Percentiles rank a stretch among this genome's conserved stretches.
Conservation (phyloP, 805 yeast genomes). For the Pichia scutulata region DNA sequence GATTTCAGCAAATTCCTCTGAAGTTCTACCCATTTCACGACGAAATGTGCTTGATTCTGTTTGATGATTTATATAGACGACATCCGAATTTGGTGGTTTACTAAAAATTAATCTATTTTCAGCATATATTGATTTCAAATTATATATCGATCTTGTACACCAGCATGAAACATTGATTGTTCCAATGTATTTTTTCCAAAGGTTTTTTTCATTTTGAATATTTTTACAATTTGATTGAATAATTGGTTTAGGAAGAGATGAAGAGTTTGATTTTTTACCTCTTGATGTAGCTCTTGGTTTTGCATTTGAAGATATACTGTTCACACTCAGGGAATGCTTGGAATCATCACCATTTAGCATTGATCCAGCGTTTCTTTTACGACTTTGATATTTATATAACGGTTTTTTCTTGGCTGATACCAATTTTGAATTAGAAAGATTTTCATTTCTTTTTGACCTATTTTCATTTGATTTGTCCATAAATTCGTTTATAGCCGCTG, state of each 20-base stretch:
- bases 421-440: too few species aligned
- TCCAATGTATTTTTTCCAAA: constrained; percentile 42
- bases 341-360: background rate
- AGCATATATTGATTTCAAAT: constrained; percentile 33
- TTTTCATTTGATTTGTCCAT: background rate
- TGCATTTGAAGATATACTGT: background rate
- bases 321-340: background rate
- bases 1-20: constrained; percentile 59
- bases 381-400: constrained; percentile 4
- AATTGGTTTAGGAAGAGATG: background rate
- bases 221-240: background rate
- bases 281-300: background rate
- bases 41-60: constrained; percentile 13
- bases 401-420: background rate
- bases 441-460: background rate
- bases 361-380: constrained; percentile 1
- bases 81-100: constrained; percentile 15
- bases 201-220: background rate
- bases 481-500: background rate
- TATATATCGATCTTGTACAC: constrained; percentile 61
- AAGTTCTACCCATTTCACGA: constrained; percentile 69
- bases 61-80: constrained; percentile 22
- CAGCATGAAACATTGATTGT: constrained; percentile 53
- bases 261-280: background rate
- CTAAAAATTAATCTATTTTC: constrained; percentile 26